Percentiles rank a stretch among this genome's conserved stretches.
Evolutionary conservation across 768 basidiomycete genomes (phyloP).

Genomic region (Hypholoma sublateritium): DNA sequence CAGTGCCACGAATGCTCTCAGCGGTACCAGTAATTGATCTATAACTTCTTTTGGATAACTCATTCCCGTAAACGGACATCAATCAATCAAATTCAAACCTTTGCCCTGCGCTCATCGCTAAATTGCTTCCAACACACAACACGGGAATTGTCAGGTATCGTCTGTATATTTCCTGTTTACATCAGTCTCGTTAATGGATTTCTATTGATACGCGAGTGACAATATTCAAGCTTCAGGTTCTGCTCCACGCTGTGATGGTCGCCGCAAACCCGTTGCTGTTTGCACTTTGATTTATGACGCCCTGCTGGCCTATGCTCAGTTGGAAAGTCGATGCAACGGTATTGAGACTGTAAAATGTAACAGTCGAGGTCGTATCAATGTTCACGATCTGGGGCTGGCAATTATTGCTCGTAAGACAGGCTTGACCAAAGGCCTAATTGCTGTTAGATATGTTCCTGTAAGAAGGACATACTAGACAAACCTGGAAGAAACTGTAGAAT

Average conservation of each 20-base stretch:
- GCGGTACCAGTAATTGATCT: too few species aligned
- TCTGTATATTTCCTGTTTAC: too few species aligned
- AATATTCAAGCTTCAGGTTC: slow-evolving; percentile 6
- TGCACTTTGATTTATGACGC: slow-evolving; percentile 45
- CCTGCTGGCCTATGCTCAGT: slow-evolving; percentile 47
- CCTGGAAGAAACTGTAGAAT: slow-evolving; percentile 69
- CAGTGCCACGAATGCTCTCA: too few species aligned
- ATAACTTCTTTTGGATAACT: too few species aligned
- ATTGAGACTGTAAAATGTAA: slow-evolving; percentile 57
- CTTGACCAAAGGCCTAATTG: slow-evolving; percentile 48
- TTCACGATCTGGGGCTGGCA: slow-evolving; percentile 63
- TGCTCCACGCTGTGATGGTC: slow-evolving; percentile 50
- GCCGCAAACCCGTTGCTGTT: slow-evolving; percentile 60
- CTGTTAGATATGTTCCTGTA: neutral
- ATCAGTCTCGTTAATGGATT: too few species aligned
- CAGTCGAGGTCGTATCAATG: slow-evolving; percentile 46
- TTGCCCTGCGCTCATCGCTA: too few species aligned
- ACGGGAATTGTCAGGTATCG: too few species aligned
- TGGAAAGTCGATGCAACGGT: slow-evolving; percentile 56
- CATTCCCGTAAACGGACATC: too few species aligned
- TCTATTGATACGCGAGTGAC: too few species aligned
- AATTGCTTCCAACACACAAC: too few species aligned
- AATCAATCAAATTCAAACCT: too few species aligned
- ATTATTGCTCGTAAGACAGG: slow-evolving; percentile 40
- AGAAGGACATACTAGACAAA: slow-evolving; percentile 21